Evolutionary conservation across 1,284 basidiomycete species (phyloP).

Genomic region (Trametes polyzona): DNA sequence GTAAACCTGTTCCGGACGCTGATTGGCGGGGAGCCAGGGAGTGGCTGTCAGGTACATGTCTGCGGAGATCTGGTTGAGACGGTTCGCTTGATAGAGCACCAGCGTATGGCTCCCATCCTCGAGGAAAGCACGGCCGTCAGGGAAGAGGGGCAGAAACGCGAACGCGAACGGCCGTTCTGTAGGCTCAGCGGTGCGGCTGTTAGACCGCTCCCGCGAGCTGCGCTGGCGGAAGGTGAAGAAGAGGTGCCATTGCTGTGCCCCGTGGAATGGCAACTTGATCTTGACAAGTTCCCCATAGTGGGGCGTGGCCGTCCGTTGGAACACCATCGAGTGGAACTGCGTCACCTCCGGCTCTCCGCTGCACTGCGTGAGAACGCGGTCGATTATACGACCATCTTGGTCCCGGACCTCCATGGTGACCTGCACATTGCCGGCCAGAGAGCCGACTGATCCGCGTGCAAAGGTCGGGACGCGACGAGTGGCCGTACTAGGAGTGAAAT

Average conservation of each 20-base stretch:
- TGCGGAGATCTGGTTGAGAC: constrained; percentile 59
- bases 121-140: constrained; percentile 78
- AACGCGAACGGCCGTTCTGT: constrained; percentile 88
- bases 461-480: constrained; percentile 66
- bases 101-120: constrained; percentile 91
- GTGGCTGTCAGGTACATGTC: constrained; percentile 76
- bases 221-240: constrained; percentile 95
- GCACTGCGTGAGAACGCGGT: constrained; percentile 81
- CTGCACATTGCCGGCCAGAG: constrained; percentile 77
- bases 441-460: constrained; percentile 57
- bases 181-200: constrained; percentile 44
- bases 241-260: constrained; percentile 83
- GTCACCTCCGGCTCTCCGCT: constrained; percentile 83
- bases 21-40: constrained; percentile 57
- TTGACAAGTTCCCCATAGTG: constrained; percentile 96
- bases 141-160: constrained; percentile 89
- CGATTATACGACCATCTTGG: constrained; percentile 72
- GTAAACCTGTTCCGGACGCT: constrained; percentile 60
- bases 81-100: constrained; percentile 82
- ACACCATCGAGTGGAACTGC: constrained; percentile 90
- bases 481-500: constrained; percentile 62
- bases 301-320: constrained; percentile 82
- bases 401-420: constrained; percentile 90
- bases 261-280: constrained; percentile 73
- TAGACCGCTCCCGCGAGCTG: constrained; percentile 52